Percentiles rank a stretch among this genome's conserved stretches.
Conservation (phyloP, 495 filamentous ascomycete species). For the Penicillium paxilli region DNA sequence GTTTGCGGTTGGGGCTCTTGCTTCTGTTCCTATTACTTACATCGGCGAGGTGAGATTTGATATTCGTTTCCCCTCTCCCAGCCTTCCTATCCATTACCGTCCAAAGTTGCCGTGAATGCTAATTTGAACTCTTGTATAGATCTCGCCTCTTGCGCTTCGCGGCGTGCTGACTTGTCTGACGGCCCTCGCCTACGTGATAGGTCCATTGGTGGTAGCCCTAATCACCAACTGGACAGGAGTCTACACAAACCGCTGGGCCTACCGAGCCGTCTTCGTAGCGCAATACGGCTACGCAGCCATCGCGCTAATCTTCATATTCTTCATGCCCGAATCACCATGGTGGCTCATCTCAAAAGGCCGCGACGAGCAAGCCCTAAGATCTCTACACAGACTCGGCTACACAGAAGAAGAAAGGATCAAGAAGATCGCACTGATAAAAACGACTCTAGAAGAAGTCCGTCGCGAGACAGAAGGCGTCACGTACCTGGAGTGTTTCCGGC, state of each 20-base stretch:
- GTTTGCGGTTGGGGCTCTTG: slow-evolving; percentile 24
- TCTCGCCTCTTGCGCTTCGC: slow-evolving; percentile 28
- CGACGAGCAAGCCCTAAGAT: slow-evolving; percentile 4
- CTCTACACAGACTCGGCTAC: slow-evolving; percentile 14
- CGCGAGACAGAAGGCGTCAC: slow-evolving; percentile 32
- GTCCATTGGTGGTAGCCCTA: slow-evolving; percentile 27
- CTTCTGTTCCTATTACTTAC: slow-evolving; percentile 25
- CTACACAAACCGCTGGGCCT: slow-evolving; percentile 30
- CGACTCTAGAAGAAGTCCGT: slow-evolving; percentile 23
- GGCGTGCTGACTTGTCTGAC: slow-evolving; percentile 23
- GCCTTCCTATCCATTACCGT: too few relatives aligned
- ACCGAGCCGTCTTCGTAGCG: slow-evolving; percentile 28
- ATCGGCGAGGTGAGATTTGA: slow-evolving; percentile 25
- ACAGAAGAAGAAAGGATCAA: slow-evolving; percentile 6
- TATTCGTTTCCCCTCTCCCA: too few relatives aligned
- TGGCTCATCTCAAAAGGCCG: slow-evolving; percentile 16
- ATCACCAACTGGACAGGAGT: slow-evolving; percentile 25
- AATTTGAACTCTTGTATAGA: slow-evolving; percentile 6
- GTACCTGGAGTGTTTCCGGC: slow-evolving; percentile 35
- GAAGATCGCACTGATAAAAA: slow-evolving; percentile 11
- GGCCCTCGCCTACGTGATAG: slow-evolving; percentile 27
- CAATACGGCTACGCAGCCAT: slow-evolving; percentile 29
- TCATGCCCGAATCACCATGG: slow-evolving; percentile 27
- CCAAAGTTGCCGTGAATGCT: too few relatives aligned
- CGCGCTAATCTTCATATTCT: slow-evolving; percentile 7